phyloP scores from a whole-genome alignment of 2,329 filamentous ascomycete genomes.

The Trichophyton equinum region DNA sequence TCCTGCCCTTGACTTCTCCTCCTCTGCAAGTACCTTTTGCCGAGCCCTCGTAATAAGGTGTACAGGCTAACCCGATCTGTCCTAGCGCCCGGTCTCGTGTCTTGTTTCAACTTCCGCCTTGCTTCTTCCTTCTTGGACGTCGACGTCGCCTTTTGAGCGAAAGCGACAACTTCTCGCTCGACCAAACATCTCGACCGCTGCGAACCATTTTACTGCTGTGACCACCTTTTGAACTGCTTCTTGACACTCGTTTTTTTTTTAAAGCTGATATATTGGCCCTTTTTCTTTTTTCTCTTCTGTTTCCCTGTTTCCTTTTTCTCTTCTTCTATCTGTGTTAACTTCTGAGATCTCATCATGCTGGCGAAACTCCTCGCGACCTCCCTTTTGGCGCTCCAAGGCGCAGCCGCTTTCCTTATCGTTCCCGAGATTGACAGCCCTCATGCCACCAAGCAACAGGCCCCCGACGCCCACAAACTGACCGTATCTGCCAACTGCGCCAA shows the following conservation, averaged over 20 bases:
- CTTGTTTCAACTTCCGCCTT: too few species aligned
- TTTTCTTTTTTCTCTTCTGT: background rate
- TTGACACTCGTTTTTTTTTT: background rate
- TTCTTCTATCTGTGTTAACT: too few species aligned
- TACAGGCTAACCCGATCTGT: too few species aligned
- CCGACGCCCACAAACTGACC: slow-evolving; percentile 18
- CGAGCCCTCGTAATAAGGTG: too few species aligned
- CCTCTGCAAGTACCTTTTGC: too few species aligned
- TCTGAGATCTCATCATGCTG: slow-evolving; percentile 20
- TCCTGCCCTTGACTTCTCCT: too few species aligned
- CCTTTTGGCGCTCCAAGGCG: slow-evolving; percentile 24
- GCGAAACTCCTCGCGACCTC: slow-evolving; percentile 26
- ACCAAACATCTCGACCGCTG: background rate
- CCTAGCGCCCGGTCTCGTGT: too few species aligned
- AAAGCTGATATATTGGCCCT: background rate
- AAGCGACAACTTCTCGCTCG: too few species aligned
- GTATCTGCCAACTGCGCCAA: slow-evolving; percentile 27
- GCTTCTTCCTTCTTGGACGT: too few species aligned
- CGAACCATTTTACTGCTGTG: background rate
- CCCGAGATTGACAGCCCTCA: slow-evolving; percentile 16
- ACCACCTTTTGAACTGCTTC: background rate
- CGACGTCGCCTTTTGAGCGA: too few species aligned
- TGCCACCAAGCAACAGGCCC: background rate
- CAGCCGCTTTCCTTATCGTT: slow-evolving; percentile 26
- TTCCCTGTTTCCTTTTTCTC: background rate